Evolutionary conservation across 768 basidiomycete species (phyloP).

Genomic region (Arthromyces matolae): DNA sequence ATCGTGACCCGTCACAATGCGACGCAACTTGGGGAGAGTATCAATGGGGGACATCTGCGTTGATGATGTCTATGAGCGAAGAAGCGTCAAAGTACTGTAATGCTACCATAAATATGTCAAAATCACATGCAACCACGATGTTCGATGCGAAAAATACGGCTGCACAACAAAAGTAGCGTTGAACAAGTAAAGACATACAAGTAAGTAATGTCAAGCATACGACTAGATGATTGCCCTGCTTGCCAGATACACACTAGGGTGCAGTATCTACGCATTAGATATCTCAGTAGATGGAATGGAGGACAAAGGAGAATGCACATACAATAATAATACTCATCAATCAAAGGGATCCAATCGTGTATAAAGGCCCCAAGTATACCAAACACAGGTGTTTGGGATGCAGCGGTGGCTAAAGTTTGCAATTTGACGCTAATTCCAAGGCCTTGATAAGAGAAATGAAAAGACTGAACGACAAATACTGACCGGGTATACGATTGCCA

Average conservation of each 20-base stretch:
- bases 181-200: no score
- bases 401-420: slow-evolving; percentile 54
- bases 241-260: no score
- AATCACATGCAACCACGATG: no score
- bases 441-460: slow-evolving; percentile 4
- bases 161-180: no score
- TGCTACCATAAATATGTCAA: no score
- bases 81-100: no score
- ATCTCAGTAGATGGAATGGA: slow-evolving; percentile 4
- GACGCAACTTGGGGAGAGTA: slow-evolving; percentile 37
- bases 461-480: slow-evolving; percentile 16
- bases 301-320: slow-evolving; percentile 28
- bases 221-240: no score
- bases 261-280: slow-evolving; percentile 33
- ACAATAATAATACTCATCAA: slow-evolving; percentile 93
- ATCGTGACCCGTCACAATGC: slow-evolving; percentile 51
- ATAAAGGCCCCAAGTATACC: slow-evolving; percentile 67
- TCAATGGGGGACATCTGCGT: no score
- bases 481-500: slow-evolving; percentile 80
- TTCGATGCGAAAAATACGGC: no score
- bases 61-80: no score
- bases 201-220: no score
- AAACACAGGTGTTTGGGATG: slow-evolving; percentile 57
- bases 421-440: slow-evolving; percentile 59
- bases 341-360: slow-evolving; percentile 84